Conservation (phyloP, 208 protist genomes). For the Leishmania gerbilli region DNA sequence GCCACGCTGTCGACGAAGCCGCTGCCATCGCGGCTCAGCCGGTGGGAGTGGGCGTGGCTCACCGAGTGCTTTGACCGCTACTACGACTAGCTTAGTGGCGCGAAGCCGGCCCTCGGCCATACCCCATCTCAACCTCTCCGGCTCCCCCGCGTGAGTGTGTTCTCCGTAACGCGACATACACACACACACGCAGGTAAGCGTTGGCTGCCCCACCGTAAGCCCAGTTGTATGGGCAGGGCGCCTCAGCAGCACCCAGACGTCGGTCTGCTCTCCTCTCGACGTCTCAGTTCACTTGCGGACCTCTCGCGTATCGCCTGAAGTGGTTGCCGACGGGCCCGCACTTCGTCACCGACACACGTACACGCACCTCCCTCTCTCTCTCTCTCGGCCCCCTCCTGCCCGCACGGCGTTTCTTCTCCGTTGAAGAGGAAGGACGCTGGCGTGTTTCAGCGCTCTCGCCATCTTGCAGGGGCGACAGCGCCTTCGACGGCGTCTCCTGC, state of each 20-base stretch:
- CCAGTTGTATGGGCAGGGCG: not conserved
- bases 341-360: not conserved
- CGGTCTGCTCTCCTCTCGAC: not conserved
- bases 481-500: not conserved
- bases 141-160: not conserved
- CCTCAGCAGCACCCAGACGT: not conserved
- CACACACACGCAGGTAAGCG: not conserved
- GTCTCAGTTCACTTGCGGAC: not conserved
- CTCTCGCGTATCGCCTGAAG: not conserved
- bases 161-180: not conserved
- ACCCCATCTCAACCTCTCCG: not conserved
- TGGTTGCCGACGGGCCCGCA: not conserved
- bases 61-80: slow-evolving; percentile 36
- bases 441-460: not conserved
- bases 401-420: not conserved
- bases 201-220: not conserved
- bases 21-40: slow-evolving; percentile 22
- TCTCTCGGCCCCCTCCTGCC: not conserved
- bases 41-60: slow-evolving; percentile 40
- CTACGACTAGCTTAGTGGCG: not conserved
- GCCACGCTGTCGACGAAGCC: not conserved
- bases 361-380: too few species aligned
- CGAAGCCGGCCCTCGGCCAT: not conserved
- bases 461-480: not conserved
- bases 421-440: not conserved